Conservation (phyloP, 192 early-diverging fungal genomes). For the Rhizophagus sp. region DNA sequence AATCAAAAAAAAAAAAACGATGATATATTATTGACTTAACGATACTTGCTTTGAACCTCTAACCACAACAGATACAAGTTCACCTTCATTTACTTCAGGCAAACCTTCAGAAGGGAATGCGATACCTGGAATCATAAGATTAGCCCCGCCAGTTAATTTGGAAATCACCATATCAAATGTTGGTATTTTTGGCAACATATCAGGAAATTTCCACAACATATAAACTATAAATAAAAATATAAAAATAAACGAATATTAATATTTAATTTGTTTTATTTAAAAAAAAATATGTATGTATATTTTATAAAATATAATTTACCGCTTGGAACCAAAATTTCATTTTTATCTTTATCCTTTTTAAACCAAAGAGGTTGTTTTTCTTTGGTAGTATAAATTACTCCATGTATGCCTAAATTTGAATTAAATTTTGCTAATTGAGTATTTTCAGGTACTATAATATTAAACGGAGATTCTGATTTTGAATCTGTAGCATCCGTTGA, state of each 20-base stretch:
- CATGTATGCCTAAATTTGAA: slow-evolving; percentile 63
- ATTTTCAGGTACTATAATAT: slow-evolving; percentile 50
- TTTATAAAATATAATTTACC: slow-evolving; percentile 35
- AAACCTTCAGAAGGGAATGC: slow-evolving; percentile 46
- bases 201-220: slow-evolving; percentile 73
- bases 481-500: slow-evolving; percentile 31
- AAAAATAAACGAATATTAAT: no score
- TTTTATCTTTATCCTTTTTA: slow-evolving; percentile 47
- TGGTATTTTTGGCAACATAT: slow-evolving; percentile 62
- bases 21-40: not conserved
- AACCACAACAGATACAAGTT: slow-evolving; percentile 56
- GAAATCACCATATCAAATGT: slow-evolving; percentile 71
- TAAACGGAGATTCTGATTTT: slow-evolving; percentile 33
- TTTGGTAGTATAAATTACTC: slow-evolving; percentile 61
- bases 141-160: slow-evolving; percentile 78
- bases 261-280: no score
- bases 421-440: slow-evolving; percentile 67
- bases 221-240: slow-evolving; percentile 56
- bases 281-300: not conserved
- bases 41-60: slow-evolving; percentile 48
- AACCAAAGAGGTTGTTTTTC: slow-evolving; percentile 69
- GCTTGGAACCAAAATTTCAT: slow-evolving; percentile 60
- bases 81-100: slow-evolving; percentile 50
- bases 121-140: slow-evolving; percentile 80
- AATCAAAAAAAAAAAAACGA: not conserved